Conservation (phyloP, 495 filamentous ascomycete genomes). For the Lasiosphaeria hispida region DNA sequence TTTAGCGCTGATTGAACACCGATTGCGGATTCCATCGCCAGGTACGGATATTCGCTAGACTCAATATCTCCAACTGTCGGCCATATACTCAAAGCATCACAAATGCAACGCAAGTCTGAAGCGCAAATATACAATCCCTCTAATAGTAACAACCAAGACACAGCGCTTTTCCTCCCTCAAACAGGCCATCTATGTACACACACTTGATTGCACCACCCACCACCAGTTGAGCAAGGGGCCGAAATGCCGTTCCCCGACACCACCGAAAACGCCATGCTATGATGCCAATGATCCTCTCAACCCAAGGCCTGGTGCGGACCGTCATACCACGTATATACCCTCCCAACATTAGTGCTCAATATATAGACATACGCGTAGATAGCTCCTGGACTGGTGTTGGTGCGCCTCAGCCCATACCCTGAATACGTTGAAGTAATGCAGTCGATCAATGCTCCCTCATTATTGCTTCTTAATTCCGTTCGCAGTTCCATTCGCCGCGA, state of each 20-base stretch:
- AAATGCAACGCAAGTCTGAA: no score
- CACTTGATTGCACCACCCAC: no score
- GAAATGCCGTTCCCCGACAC: neutral
- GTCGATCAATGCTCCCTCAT: neutral
- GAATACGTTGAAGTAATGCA: constrained; percentile 12
- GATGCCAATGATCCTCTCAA: constrained; percentile 6
- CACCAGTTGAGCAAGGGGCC: neutral
- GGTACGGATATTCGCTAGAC: no score
- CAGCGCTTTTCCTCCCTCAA: no score
- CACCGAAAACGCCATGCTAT: constrained; percentile 17
- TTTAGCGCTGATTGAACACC: neutral
- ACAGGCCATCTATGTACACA: no score
- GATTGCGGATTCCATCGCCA: neutral
- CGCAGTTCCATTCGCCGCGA: constrained; percentile 21
- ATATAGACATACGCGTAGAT: neutral
- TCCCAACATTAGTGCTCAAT: no score
- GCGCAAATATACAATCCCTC: no score
- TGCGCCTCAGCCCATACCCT: neutral
- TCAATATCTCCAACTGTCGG: no score
- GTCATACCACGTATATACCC: no score
- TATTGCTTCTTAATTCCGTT: constrained; percentile 14
- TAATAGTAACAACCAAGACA: no score
- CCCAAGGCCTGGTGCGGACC: neutral
- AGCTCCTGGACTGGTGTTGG: neutral
- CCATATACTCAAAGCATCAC: no score